Percentiles rank a stretch among this genome's conserved stretches.
Evolutionary conservation across 805 yeast species (phyloP).

Genomic region (Ogataea siamensis): DNA sequence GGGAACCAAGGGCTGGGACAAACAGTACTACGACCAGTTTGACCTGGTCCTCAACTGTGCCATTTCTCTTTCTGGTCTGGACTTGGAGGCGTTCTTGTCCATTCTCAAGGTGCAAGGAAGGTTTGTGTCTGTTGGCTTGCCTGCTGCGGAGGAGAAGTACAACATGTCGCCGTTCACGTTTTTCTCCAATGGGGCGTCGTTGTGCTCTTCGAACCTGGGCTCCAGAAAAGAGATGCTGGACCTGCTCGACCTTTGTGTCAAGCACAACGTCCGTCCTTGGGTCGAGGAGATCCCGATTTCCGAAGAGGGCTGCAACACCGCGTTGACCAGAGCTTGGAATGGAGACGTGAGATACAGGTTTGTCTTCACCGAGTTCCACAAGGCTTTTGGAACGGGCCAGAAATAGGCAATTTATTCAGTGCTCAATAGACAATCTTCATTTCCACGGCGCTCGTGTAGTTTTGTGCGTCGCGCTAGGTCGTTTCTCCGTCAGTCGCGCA

Average conservation of each 20-base stretch:
- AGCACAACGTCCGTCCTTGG: constrained; percentile 48
- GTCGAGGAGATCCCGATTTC: constrained; percentile 48
- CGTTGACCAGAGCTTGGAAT: constrained; percentile 43
- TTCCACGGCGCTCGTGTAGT: constrained; percentile 9
- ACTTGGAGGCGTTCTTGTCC: constrained; percentile 36
- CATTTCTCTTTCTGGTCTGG: constrained; percentile 36
- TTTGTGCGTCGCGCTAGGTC: not conserved
- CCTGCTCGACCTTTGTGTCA: constrained; percentile 45
- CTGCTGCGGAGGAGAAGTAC: constrained; percentile 39
- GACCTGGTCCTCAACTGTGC: constrained; percentile 46
- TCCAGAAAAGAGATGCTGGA: constrained; percentile 46
- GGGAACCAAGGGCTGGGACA: constrained; percentile 42
- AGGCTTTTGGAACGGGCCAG: constrained; percentile 41
- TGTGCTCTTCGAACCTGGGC: constrained; percentile 48
- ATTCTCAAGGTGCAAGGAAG: constrained; percentile 37
- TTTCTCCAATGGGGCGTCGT: constrained; percentile 43
- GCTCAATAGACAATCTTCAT: too few relatives aligned
- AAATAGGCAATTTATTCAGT: too few relatives aligned
- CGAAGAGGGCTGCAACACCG: constrained; percentile 41
- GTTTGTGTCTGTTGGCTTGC: constrained; percentile 50
- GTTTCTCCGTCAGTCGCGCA: constrained; percentile 13
- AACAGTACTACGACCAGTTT: constrained; percentile 32
- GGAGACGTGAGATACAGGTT: constrained; percentile 54
- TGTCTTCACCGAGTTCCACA: constrained; percentile 47
- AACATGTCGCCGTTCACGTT: constrained; percentile 51